Evolutionary conservation across 2,329 filamentous ascomycete genomes (phyloP).

Genomic region (Hansfordia pulvinata): DNA sequence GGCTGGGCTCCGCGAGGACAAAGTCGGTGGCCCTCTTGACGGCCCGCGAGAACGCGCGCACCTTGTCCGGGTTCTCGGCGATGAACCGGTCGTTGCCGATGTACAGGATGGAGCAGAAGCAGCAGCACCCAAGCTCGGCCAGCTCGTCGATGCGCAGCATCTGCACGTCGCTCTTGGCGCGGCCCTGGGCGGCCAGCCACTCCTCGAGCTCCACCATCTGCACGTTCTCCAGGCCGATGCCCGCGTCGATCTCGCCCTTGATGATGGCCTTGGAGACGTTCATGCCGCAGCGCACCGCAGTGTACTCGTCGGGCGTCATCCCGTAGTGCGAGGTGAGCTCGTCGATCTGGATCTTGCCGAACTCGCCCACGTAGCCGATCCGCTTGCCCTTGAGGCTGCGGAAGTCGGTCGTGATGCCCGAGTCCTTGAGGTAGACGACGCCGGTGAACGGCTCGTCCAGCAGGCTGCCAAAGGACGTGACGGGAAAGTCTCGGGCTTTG

Average conservation of each 20-base stretch:
- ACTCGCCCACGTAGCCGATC: slow-evolving; percentile 70
- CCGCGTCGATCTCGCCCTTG: slow-evolving; percentile 58
- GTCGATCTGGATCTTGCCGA: slow-evolving; percentile 75
- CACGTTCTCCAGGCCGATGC: slow-evolving; percentile 66
- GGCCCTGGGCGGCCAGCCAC: slow-evolving; percentile 52
- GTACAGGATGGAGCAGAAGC: slow-evolving; percentile 72
- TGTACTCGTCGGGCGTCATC: slow-evolving; percentile 61
- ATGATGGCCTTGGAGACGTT: slow-evolving; percentile 69
- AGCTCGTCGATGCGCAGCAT: slow-evolving; percentile 75
- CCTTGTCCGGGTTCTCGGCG: slow-evolving; percentile 49
- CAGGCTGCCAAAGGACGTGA: slow-evolving; percentile 59
- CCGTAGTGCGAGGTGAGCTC: slow-evolving; percentile 68
- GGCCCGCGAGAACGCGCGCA: slow-evolving; percentile 54
- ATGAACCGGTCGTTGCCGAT: slow-evolving; percentile 66
- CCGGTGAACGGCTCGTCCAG: slow-evolving; percentile 73
- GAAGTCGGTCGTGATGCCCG: slow-evolving; percentile 64
- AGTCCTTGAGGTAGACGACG: slow-evolving; percentile 62
- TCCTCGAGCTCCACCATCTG: slow-evolving; percentile 75
- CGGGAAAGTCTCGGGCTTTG: slow-evolving; percentile 62
- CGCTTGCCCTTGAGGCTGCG: slow-evolving; percentile 60
- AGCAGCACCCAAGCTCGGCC: slow-evolving; percentile 68
- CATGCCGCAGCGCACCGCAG: slow-evolving; percentile 67
- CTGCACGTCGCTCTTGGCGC: slow-evolving; percentile 54
- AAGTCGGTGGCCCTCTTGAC: slow-evolving; percentile 65
- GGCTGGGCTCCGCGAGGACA: slow-evolving; percentile 47